Base-by-base conservation (phyloP, 148 eudicot genomes). In the Nepenthes mirabilis region DNA sequence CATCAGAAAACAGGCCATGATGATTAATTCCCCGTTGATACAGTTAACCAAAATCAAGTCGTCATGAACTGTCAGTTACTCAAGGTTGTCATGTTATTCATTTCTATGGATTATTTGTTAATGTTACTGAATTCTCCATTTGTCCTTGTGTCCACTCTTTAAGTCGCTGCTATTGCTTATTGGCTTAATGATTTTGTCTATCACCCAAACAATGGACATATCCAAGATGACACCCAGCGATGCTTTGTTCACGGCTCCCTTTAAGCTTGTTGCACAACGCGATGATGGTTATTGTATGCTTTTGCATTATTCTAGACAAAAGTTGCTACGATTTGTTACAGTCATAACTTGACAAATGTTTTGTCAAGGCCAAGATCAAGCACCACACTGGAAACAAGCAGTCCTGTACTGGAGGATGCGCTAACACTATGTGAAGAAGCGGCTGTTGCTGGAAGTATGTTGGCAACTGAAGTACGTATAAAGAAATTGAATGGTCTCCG, bases 321-420 rank as follows among this genome's bases (percentile, higher is more conserved):
- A 13, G 23, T 23, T 4, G 8, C 14, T 52, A 13, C n/a, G 32
- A n/a, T 52, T 5, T 52, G 14, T 52, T 32, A 52, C 32, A 52
- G 8, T 52, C 14, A 5, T 52, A 13, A 52, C 32, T 2, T 47
- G 11, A 5, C 33, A 7, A 6, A 8, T 8, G 1, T 62, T 32
- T 47, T 57, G 56, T 33, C 73, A 93, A 96, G 99, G 11, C 99
- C 99, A 48, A 89, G 74, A 64, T 93, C 99, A n/a, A 72, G 91
- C 36, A 71, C 65, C 99, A 9, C 99, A 93, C 58, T 93, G 97
- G 99, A 93, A 89, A 72, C 99, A 93, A 67, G 89, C 99, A 2
- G 95, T 93, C 5, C 69, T 93, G 57, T 93, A 93, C 78, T 93
- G 23, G 99, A 93, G 72, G 99, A 93, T 52, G 85, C 81, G 60